A percentile compares a stretch with the other conserved stretches of the same genome.
Evolutionary conservation across 2,329 filamentous ascomycete species (phyloP).

Genomic region (Aureobasidium subglaciale): DNA sequence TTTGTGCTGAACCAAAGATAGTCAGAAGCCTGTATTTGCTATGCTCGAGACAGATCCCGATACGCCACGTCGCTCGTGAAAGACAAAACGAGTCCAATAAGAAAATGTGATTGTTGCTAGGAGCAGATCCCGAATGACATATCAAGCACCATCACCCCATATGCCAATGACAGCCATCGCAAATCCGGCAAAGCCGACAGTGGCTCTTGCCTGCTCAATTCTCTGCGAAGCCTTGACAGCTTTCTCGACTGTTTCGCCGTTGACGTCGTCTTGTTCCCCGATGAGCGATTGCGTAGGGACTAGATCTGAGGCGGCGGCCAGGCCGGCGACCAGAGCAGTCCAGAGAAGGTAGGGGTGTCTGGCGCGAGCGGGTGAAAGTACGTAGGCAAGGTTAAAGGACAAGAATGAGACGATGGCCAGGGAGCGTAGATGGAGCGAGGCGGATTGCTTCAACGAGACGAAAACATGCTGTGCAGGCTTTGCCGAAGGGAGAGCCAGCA

Average conservation of each 20-base stretch:
- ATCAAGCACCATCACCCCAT: slow-evolving; percentile 39
- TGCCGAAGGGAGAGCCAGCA: slow-evolving; percentile 74
- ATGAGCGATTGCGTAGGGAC: slow-evolving; percentile 25
- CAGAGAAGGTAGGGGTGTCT: slow-evolving; percentile 89
- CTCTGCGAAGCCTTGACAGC: slow-evolving; percentile 37
- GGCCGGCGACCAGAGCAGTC: slow-evolving; percentile 50
- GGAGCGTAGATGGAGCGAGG: slow-evolving; percentile 58
- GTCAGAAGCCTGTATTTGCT: too few relatives aligned
- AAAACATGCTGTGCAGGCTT: slow-evolving; percentile 64
- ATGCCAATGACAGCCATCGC: slow-evolving; percentile 41
- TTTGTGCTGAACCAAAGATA: too few relatives aligned
- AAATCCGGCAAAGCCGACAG: slow-evolving; percentile 38
- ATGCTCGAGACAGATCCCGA: too few relatives aligned
- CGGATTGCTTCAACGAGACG: slow-evolving; percentile 53
- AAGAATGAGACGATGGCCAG: slow-evolving; percentile 63
- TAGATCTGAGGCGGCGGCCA: slow-evolving; percentile 12
- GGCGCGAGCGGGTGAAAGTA: slow-evolving; percentile 63
- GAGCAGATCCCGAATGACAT: too few relatives aligned
- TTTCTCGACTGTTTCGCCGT: slow-evolving; percentile 44
- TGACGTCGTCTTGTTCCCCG: slow-evolving; percentile 35
- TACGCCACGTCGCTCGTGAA: too few relatives aligned
- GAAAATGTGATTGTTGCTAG: too few relatives aligned
- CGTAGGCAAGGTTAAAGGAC: slow-evolving; percentile 70
- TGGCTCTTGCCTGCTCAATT: slow-evolving; percentile 36
- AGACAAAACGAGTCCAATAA: too few relatives aligned